Conservation (phyloP, 768 basidiomycete genomes). For the Peribolospora kevripleyi region DNA sequence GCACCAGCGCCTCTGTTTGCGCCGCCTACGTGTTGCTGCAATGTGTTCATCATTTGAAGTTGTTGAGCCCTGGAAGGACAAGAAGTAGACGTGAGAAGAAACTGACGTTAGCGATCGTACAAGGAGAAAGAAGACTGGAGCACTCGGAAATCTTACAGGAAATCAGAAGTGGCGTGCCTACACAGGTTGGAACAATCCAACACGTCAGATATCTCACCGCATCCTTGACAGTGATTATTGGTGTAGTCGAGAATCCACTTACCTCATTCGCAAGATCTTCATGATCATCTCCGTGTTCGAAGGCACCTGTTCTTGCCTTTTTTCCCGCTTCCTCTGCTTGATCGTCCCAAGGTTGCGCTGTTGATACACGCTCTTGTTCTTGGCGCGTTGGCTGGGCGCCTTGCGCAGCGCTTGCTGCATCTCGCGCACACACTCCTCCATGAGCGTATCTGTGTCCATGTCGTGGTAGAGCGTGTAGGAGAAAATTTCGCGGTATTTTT, state of each 20-base stretch:
- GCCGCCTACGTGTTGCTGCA: neutral
- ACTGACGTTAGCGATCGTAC: neutral
- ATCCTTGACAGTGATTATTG: neutral
- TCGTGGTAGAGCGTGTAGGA: constrained; percentile 50
- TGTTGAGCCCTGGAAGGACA: neutral
- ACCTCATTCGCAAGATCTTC: constrained; percentile 89
- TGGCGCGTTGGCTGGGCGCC: constrained; percentile 58
- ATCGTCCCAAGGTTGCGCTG: constrained; percentile 94
- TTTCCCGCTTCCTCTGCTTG: constrained; percentile 75
- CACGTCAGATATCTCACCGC: constrained; percentile 3
- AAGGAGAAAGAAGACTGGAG: constrained; percentile 27
- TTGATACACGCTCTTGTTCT: constrained; percentile 73
- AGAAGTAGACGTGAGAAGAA: too few species aligned
- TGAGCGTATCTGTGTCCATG: constrained; percentile 35
- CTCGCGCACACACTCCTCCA: constrained; percentile 13
- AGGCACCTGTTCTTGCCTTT: constrained; percentile 39
- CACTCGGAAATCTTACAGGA: constrained; percentile 57
- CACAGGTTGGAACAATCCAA: neutral
- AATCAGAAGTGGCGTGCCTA: constrained; percentile 59
- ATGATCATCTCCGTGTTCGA: constrained; percentile 73
- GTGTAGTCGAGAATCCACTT: constrained; percentile 12
- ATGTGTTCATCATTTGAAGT: neutral
- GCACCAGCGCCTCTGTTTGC: neutral
- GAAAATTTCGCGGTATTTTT: constrained; percentile 56
- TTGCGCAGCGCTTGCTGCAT: constrained; percentile 16